These are phyloP conservation scores for Spinellus fusiger DNA, from an alignment of 192 early-diverging fungal genomes.

Conservation along the genomic window DNA sequence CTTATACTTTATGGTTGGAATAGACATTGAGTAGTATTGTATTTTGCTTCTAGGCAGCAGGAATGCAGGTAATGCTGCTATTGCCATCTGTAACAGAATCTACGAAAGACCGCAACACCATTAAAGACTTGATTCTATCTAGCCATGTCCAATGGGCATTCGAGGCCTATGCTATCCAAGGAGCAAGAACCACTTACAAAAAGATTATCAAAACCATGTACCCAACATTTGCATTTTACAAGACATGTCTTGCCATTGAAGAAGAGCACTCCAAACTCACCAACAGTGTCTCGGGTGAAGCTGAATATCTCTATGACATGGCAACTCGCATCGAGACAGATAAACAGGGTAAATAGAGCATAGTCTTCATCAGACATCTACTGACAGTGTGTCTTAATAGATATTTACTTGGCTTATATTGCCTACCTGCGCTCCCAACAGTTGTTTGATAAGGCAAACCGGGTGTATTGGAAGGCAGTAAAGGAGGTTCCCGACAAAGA, in stretches of 20 bases:
- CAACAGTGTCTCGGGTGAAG: constrained; percentile 12
- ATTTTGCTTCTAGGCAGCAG: constrained; percentile 33
- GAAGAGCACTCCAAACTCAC: constrained; percentile 14
- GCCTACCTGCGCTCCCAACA: constrained; percentile 37
- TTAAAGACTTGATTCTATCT: constrained; percentile 46
- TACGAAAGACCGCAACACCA: constrained; percentile 35
- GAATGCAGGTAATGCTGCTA: constrained; percentile 38
- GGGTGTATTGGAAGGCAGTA: constrained; percentile 52
- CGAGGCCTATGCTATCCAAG: constrained; percentile 34
- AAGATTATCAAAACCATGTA: constrained; percentile 47
- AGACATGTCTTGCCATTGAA: constrained; percentile 57
- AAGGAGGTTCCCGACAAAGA: constrained; percentile 50
- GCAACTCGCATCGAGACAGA: constrained; percentile 33
- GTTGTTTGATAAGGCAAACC: constrained; percentile 41
- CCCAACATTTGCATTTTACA: constrained; percentile 56
- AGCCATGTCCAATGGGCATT: constrained; percentile 57
- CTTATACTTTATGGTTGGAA: too few species aligned
- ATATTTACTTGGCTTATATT: constrained; percentile 35
- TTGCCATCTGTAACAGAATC: constrained; percentile 45
- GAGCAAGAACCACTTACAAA: constrained; percentile 43
- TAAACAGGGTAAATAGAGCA: constrained; percentile 37
- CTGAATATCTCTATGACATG: constrained; percentile 39
- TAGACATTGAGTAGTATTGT: background rate
- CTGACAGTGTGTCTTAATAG: constrained; percentile 8
- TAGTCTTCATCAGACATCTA: background rate